These are phyloP conservation scores for Nadsonia starkeyi-henricii DNA, from an alignment of 1,139 yeast genomes.

Conservation along the genomic window DNA sequence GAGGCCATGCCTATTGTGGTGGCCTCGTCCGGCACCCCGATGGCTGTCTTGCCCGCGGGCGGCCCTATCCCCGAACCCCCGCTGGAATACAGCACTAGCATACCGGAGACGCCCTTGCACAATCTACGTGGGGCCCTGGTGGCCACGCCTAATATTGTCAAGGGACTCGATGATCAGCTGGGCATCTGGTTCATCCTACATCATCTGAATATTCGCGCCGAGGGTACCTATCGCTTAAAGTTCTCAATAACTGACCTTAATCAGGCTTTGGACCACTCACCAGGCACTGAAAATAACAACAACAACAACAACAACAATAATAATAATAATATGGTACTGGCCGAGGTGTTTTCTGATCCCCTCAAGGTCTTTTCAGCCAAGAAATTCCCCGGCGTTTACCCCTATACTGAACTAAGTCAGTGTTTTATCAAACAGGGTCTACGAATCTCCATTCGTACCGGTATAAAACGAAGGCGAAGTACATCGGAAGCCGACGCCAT, in stretches of 20 bases:
- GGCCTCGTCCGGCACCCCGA: too few species aligned
- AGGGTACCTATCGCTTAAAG: constrained; percentile 29
- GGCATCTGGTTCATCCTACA: constrained; percentile 33
- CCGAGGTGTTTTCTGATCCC: constrained; percentile 23
- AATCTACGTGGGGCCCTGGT: constrained; percentile 30
- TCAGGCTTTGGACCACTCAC: constrained; percentile 12
- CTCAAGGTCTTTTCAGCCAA: constrained; percentile 31
- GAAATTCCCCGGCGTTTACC: constrained; percentile 33
- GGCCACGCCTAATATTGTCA: constrained; percentile 27
- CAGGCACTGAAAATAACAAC: too few species aligned
- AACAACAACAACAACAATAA: too few species aligned
- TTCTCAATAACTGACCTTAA: constrained; percentile 25
- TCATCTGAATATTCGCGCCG: constrained; percentile 31
- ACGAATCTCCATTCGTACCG: constrained; percentile 28
- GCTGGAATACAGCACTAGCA: too few species aligned
- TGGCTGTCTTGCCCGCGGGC: too few species aligned
- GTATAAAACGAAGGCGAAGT: constrained; percentile 5
- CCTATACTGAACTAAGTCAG: constrained; percentile 27
- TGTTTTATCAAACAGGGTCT: constrained; percentile 33
- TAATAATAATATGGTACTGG: constrained; percentile 19
- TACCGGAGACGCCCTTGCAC: constrained; percentile 12
- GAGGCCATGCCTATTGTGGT: too few species aligned
- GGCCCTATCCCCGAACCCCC: too few species aligned
- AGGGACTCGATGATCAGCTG: constrained; percentile 23
- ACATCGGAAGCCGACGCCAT: too few species aligned